These are phyloP conservation scores for Tardiomyces digboiensis DNA, from an alignment of 1,139 yeast genomes.

Conservation along the genomic window DNA sequence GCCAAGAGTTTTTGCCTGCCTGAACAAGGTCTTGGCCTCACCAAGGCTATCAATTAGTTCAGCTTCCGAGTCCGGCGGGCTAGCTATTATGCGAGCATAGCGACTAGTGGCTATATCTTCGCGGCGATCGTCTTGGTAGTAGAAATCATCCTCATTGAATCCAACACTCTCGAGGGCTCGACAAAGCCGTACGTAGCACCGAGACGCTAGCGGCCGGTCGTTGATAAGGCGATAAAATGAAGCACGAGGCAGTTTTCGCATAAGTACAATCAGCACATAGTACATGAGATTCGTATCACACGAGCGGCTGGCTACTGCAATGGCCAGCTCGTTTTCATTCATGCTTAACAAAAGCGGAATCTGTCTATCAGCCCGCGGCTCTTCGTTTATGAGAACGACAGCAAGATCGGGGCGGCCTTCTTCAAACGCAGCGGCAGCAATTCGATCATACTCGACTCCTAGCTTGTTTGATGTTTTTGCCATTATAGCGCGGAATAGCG, in stretches of 20 bases:
- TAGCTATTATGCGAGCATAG: background rate
- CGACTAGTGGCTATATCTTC: constrained; percentile 33
- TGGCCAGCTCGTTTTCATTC: constrained; percentile 65
- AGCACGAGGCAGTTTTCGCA: constrained; percentile 38
- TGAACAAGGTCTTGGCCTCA: background rate
- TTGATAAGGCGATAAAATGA: constrained; percentile 47
- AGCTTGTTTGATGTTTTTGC: constrained; percentile 32
- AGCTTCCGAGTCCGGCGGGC: background rate
- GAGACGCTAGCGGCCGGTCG: constrained; percentile 33
- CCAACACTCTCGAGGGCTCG: constrained; percentile 4
- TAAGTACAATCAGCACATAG: constrained; percentile 47
- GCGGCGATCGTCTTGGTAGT: constrained; percentile 50
- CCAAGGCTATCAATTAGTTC: background rate
- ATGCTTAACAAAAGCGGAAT: constrained; percentile 56
- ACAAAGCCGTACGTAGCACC: constrained; percentile 35
- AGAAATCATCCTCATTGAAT: constrained; percentile 33
- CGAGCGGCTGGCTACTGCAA: constrained; percentile 58
- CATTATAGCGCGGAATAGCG: constrained; percentile 42
- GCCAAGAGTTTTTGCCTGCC: constrained; percentile 5
- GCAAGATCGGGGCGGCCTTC: constrained; percentile 76
- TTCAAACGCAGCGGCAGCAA: constrained; percentile 64
- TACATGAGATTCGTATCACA: constrained; percentile 57
- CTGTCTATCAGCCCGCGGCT: constrained; percentile 54
- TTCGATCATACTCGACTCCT: constrained; percentile 48
- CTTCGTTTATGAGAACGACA: constrained; percentile 53